Percentiles rank a stretch among this genome's conserved stretches.
phyloP scores from a whole-genome alignment of 495 filamentous ascomycete species.

The Aspergillus incahuasiensis region DNA sequence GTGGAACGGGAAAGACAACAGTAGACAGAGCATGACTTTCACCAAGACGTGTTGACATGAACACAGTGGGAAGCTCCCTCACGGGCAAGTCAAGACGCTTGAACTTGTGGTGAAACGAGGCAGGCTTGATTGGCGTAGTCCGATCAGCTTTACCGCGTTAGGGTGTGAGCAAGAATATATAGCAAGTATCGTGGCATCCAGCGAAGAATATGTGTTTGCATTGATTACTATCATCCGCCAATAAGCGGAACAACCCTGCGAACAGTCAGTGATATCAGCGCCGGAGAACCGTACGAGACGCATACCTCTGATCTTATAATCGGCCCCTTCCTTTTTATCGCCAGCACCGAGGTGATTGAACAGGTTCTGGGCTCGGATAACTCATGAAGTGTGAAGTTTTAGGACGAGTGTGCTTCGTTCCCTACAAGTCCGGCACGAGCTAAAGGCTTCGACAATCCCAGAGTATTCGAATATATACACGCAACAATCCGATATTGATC shows the following conservation, averaged over 20 bases:
- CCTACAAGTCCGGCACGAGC: slow-evolving; percentile 45
- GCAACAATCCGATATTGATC: slow-evolving; percentile 57
- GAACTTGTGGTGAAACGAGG: slow-evolving; percentile 35
- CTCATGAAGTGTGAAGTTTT: slow-evolving; percentile 51
- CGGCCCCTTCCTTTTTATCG: slow-evolving; percentile 56
- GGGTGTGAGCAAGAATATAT: slow-evolving; percentile 51
- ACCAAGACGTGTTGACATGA: slow-evolving; percentile 33
- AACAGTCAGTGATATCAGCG: too few relatives aligned
- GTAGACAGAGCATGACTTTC: not conserved
- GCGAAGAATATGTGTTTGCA: slow-evolving; percentile 66
- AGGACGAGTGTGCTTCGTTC: slow-evolving; percentile 48
- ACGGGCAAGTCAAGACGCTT: slow-evolving; percentile 34
- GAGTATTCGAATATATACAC: slow-evolving; percentile 56
- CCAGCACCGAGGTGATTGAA: slow-evolving; percentile 62
- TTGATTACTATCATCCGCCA: slow-evolving; percentile 45
- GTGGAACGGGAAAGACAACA: not conserved
- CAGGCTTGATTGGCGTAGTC: slow-evolving; percentile 50
- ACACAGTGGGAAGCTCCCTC: slow-evolving; percentile 41
- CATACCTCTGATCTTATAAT: slow-evolving; percentile 55
- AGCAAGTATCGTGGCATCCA: slow-evolving; percentile 58
- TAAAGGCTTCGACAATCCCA: slow-evolving; percentile 47
- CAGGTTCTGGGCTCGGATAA: slow-evolving; percentile 54
- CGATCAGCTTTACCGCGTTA: slow-evolving; percentile 41
- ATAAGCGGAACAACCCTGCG: slow-evolving; percentile 53
- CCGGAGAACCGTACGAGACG: not conserved